Conservation (phyloP, 208 protist genomes). For the Blastocrithidia nonstop region DNA sequence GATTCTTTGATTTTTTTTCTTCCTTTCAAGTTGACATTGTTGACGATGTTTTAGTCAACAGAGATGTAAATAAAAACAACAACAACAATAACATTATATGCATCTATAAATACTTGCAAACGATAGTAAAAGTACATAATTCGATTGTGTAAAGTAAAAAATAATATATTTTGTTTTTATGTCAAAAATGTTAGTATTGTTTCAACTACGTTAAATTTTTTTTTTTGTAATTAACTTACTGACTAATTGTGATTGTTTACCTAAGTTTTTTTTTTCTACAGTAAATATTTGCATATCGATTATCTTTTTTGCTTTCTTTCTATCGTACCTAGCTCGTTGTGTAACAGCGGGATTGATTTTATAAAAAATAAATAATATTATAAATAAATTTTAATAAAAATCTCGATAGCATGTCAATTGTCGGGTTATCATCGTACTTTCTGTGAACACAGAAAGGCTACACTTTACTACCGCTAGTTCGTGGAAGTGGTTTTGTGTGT, state of each 20-base stretch:
- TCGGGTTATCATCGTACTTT: conserved; percentile 79
- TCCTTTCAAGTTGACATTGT: no score
- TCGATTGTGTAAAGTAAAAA: no score
- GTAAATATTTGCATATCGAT: no score
- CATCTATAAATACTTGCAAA: neutral
- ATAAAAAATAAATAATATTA: neutral
- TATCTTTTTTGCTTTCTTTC: conserved; percentile 6
- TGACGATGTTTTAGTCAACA: no score
- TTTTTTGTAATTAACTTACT: no score
- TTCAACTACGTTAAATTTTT: no score
- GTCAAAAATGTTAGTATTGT: no score
- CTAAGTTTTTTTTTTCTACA: neutral
- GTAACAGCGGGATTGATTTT: no score
- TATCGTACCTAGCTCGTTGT: no score
- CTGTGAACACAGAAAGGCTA: conserved; percentile 78
- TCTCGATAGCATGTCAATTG: conserved; percentile 23
- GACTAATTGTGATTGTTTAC: neutral
- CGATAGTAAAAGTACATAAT: neutral
- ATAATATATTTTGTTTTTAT: no score
- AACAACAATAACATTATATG: neutral
- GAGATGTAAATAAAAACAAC: no score
- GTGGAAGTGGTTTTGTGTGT: conserved; percentile 72
- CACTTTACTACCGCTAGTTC: conserved; percentile 65
- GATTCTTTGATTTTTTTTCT: no score
- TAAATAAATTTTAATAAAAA: neutral